phyloP scores from a whole-genome alignment of 495 filamentous ascomycete species.

The Achaetomiella virescens region DNA sequence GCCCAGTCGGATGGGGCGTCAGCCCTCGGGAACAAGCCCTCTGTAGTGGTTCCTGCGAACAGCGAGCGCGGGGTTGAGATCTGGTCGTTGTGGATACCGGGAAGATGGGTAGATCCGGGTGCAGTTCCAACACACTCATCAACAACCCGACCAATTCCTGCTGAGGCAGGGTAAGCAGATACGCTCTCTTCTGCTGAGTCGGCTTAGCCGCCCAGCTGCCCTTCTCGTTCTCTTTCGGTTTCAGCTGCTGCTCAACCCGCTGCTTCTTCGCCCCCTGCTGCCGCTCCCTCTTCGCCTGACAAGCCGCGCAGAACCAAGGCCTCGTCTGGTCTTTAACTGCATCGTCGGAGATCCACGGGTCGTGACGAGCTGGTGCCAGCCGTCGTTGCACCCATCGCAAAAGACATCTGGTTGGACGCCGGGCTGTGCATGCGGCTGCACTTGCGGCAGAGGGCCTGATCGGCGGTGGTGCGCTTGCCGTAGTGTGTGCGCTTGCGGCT shows the following conservation, averaged over 20 bases:
- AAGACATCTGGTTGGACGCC: slow-evolving; percentile 78
- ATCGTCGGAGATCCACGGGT: slow-evolving; percentile 68
- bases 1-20: slow-evolving; percentile 34
- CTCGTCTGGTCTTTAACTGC: slow-evolving; percentile 55
- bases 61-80: slow-evolving; percentile 14
- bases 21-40: slow-evolving; percentile 33
- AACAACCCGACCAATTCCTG: slow-evolving; percentile 30
- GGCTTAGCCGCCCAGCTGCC: slow-evolving; percentile 42
- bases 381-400: slow-evolving; percentile 82
- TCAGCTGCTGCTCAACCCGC: slow-evolving; percentile 14
- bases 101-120: slow-evolving; percentile 43
- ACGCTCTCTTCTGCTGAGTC: slow-evolving; percentile 31
- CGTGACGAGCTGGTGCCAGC: slow-evolving; percentile 92
- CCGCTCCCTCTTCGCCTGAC: slow-evolving; percentile 45
- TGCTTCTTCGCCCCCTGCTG: slow-evolving; percentile 27
- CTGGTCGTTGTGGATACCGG: slow-evolving; percentile 11
- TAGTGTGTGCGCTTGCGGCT: slow-evolving; percentile 36
- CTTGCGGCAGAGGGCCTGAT: slow-evolving; percentile 60
- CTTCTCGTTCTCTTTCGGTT: neutral
- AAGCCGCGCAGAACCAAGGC: slow-evolving; percentile 75
- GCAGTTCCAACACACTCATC: slow-evolving; percentile 25
- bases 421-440: slow-evolving; percentile 76
- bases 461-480: slow-evolving; percentile 44
- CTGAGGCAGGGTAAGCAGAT: slow-evolving; percentile 34
- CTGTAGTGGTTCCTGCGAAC: slow-evolving; percentile 30